phyloP scores from a whole-genome alignment of 768 basidiomycete species.

The Agrocybe chaxingu region DNA sequence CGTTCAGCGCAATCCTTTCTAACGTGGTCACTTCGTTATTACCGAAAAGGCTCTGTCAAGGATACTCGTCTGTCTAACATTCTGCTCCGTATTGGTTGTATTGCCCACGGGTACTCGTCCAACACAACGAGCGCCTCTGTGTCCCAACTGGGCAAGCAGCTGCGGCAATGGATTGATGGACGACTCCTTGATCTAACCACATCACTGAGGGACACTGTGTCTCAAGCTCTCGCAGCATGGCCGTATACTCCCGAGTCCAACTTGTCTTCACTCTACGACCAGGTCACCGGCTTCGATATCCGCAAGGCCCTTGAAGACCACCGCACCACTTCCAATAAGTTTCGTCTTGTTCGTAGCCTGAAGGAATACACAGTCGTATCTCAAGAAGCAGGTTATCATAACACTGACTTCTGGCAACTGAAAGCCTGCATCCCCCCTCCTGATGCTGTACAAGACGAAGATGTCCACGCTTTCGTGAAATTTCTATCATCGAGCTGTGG shows the following conservation, averaged over 20 bases:
- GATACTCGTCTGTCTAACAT: constrained; percentile 61
- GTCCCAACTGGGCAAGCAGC: constrained; percentile 37
- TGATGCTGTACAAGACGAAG: constrained; percentile 56
- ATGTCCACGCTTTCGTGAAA: constrained; percentile 69
- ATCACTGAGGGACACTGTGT: constrained; percentile 40
- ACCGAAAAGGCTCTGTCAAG: constrained; percentile 33
- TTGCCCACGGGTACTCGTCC: constrained; percentile 52
- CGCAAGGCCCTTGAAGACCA: constrained; percentile 55
- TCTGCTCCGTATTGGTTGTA: constrained; percentile 64
- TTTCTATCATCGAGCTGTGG: constrained; percentile 61
- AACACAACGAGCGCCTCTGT: constrained; percentile 24
- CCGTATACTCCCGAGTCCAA: constrained; percentile 55
- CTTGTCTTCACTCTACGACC: constrained; percentile 41
- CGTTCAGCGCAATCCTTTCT: constrained; percentile 72
- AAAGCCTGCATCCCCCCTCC: constrained; percentile 69
- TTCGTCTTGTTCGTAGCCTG: constrained; percentile 69
- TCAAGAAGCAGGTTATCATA: constrained; percentile 34
- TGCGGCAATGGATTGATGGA: constrained; percentile 63
- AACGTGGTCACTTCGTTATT: constrained; percentile 68
- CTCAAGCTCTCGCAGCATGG: constrained; percentile 71
- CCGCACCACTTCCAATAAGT: constrained; percentile 70
- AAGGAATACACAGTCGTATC: constrained; percentile 40
- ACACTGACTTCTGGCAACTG: constrained; percentile 78
- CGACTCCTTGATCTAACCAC: constrained; percentile 43
- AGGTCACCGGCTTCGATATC: constrained; percentile 44